Conservation (phyloP, 768 basidiomycete species). For the Tulasnella sp. region DNA sequence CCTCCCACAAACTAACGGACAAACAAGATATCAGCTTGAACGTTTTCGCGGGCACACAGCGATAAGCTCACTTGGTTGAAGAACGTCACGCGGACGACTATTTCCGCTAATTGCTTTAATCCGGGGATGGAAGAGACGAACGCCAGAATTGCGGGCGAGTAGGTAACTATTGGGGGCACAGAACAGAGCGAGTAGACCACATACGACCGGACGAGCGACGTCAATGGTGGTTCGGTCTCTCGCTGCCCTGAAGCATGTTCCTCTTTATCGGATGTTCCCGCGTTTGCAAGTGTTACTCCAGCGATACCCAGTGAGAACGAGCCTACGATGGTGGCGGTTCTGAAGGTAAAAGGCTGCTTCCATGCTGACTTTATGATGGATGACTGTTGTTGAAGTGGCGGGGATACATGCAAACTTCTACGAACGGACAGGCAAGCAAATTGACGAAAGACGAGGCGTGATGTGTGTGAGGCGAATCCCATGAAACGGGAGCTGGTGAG, state of each 20-base stretch:
- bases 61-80: conserved; percentile 54
- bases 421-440: neutral
- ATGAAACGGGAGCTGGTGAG: neutral
- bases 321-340: neutral
- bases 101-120: conserved; percentile 50
- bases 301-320: neutral
- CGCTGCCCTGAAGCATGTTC: neutral
- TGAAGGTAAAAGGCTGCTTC: no score
- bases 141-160: conserved; percentile 53
- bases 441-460: neutral
- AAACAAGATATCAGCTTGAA: neutral
- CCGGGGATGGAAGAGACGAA: conserved; percentile 45
- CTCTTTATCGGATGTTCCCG: neutral
- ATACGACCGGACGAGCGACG: conserved; percentile 53
- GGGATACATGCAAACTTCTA: neutral
- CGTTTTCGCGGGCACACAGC: neutral
- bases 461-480: neutral
- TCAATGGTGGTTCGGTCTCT: neutral
- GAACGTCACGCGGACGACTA: conserved; percentile 65
- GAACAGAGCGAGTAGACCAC: conserved; percentile 74
- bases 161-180: conserved; percentile 60
- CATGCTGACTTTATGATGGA: no score
- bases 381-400: neutral
- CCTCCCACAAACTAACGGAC: conserved; percentile 72
- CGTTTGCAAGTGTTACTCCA: neutral